Evolutionary conservation across 768 basidiomycete species (phyloP).

Genomic region (Boletellus sp.): DNA sequence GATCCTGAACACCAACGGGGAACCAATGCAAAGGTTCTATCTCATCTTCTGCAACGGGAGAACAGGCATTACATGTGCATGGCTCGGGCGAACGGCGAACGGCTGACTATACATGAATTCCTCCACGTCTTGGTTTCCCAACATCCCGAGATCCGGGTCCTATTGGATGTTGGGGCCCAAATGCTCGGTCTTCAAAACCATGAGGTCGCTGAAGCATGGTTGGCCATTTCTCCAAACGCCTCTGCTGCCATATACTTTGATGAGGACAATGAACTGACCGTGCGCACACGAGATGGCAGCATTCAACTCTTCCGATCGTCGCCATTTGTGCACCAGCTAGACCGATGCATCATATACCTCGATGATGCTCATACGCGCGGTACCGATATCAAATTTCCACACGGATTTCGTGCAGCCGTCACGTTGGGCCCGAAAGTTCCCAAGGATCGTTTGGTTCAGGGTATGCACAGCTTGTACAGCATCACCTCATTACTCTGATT

Average conservation of each 20-base stretch:
- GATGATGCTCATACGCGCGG: conserved; percentile 18
- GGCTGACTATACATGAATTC: conserved; percentile 20
- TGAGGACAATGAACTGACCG: conserved; percentile 13
- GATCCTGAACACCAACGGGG: conserved; percentile 16
- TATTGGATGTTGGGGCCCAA: conserved; percentile 53
- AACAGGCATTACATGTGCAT: conserved; percentile 15
- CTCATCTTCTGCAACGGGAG: conserved; percentile 17
- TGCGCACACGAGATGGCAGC: conserved; percentile 34
- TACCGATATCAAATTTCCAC: conserved; percentile 16
- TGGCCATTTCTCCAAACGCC: conserved; percentile 15
- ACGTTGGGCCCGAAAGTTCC: conserved; percentile 16
- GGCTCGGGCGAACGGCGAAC: neutral
- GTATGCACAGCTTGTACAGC: neutral
- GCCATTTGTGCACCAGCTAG: neutral
- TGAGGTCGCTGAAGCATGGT: conserved; percentile 39
- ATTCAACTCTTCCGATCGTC: conserved; percentile 38
- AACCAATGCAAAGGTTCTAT: conserved; percentile 14
- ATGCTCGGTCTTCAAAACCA: conserved; percentile 45
- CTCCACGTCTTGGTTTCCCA: conserved; percentile 30
- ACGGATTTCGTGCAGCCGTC: conserved; percentile 10
- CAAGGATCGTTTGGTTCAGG: conserved; percentile 15
- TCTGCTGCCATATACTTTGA: conserved; percentile 25
- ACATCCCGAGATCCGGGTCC: conserved; percentile 36
- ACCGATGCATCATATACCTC: conserved; percentile 10
- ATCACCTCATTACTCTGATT: neutral